A percentile compares a stretch with the other conserved stretches of the same genome.
phyloP scores from a whole-genome alignment of 306 rosid species.

The Dalbergia oliveri region DNA sequence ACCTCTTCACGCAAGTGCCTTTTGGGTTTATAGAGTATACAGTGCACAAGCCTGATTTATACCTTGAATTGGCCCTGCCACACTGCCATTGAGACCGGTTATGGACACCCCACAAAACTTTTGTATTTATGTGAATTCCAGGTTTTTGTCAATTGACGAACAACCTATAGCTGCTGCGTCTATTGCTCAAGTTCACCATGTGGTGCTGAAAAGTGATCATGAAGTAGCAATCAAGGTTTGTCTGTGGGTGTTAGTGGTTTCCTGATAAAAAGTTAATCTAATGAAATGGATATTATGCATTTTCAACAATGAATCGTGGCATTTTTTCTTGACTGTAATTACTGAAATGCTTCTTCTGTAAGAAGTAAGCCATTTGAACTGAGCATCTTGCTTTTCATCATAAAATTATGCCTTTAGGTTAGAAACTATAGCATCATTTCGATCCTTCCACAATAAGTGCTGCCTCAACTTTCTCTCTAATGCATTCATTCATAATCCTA shows the following conservation, averaged over 20 bases:
- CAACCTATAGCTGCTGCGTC: conserved; percentile 92
- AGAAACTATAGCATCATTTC: neutral
- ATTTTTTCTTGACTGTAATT: neutral
- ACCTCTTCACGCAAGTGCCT: neutral
- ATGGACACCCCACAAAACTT: neutral
- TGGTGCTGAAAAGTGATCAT: conserved; percentile 68
- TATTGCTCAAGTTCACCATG: conserved; percentile 92
- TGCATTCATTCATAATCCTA: neutral
- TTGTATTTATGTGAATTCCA: conserved; percentile 48
- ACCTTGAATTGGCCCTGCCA: conserved; percentile 23
- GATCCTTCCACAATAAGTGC: neutral
- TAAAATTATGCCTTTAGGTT: neutral
- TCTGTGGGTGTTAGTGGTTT: conserved; percentile 32
- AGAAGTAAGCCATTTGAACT: neutral
- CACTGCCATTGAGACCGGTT: conserved; percentile 14
- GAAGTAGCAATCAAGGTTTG: conserved; percentile 95
- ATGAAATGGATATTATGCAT: neutral
- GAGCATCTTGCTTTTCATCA: conserved; percentile 4
- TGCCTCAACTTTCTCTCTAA: neutral
- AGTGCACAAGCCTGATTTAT: conserved; percentile 6
- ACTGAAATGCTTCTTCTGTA: conserved; percentile 12
- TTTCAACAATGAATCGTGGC: neutral
- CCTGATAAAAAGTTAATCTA: neutral
- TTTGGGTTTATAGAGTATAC: conserved; percentile 1
- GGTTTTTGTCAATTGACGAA: conserved; percentile 85